Percentiles rank a stretch among this genome's conserved stretches.
Conservation (phyloP, 2,329 filamentous ascomycete species). For the Fusarium protoensiforme region DNA sequence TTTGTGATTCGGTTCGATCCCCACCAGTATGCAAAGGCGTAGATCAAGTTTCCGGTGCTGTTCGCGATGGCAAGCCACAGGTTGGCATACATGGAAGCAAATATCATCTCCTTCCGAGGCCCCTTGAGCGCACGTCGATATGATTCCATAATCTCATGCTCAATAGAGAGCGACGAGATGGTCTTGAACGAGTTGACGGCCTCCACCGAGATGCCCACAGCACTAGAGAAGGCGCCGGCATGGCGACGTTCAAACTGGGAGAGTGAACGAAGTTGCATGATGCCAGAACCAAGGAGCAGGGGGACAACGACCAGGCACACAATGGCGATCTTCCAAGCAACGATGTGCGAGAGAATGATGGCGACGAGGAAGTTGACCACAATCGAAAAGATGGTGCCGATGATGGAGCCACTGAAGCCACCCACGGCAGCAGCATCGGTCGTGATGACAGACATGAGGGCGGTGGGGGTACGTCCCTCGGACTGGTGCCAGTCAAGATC, state of each 20-base stretch:
- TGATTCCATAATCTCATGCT: conserved; percentile 61
- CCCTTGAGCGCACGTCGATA: conserved; percentile 63
- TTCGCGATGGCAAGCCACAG: conserved; percentile 71
- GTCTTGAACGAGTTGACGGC: conserved; percentile 75
- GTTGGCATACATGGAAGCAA: conserved; percentile 63
- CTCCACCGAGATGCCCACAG: conserved; percentile 74
- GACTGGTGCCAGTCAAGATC: conserved; percentile 79
- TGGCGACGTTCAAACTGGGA: conserved; percentile 72
- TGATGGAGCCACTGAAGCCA: conserved; percentile 75
- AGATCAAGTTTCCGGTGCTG: conserved; percentile 73
- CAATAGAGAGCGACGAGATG: conserved; percentile 64
- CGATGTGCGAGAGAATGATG: conserved; percentile 75
- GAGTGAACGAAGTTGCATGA: conserved; percentile 74
- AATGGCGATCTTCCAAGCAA: conserved; percentile 81
- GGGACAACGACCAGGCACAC: conserved; percentile 77
- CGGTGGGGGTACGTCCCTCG: conserved; percentile 68
- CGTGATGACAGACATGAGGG: conserved; percentile 75
- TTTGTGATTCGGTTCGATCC: conserved; percentile 75
- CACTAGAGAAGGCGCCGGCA: conserved; percentile 71
- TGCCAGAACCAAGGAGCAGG: conserved; percentile 73
- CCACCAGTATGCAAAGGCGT: conserved; percentile 85
- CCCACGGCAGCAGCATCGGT: conserved; percentile 75
- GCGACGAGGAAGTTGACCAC: conserved; percentile 74
- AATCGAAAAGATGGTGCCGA: conserved; percentile 76
- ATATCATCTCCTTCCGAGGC: conserved; percentile 65